Evolutionary conservation across 768 basidiomycete genomes (phyloP), one percentile per base, ranked within the genome.

Genomic region (Gyrodon lividus): DNA sequence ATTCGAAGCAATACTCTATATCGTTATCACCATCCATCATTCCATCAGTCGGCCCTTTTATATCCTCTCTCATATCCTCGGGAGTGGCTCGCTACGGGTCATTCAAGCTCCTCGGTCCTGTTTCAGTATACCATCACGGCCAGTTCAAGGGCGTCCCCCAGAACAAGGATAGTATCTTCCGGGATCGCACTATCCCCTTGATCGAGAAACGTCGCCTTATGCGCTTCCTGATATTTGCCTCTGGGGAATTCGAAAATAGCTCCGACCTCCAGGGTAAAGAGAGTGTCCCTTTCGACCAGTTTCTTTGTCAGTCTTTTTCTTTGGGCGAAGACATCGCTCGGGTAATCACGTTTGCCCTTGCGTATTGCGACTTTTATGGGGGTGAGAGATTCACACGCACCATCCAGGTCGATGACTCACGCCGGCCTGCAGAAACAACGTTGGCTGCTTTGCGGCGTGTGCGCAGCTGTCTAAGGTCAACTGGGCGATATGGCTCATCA

Each of bases 91-190:
- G 86, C 51, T 98, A 98, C 63, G 91, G 92, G n/a, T 86, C 85
- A 2, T 98, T 94, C 65, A 84, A 88, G 41, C 76, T 97, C 4
- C 73, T 98, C 17, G 90, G 87, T 54, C 80, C 78, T 20, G 76
- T 89, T 16, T 81, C 76, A 34, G 71, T 92, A 39, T 85, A 83
- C 59, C 72, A 81, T 43, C 72, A 77, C 2, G 66, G 65, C 46
- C 57, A 64, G 19, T 63, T 82, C 47, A 80, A 80, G 59, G 77
- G 69, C 44, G 95, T 98, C 0, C 96, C 96, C 1, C 85, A 86
- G 28, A 90, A 83, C 71, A 98, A 97, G 67, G 94, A 94, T 67
- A 89, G 91, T 52, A 80, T 98, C 3, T 98, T 98, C 79, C 93
- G 89, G 73, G 86, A 82, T 70, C 84, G 83, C 62, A 77, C 76